Evolutionary conservation across 1,284 basidiomycete species (phyloP).

Genomic region (Psilocybe mexicana): DNA sequence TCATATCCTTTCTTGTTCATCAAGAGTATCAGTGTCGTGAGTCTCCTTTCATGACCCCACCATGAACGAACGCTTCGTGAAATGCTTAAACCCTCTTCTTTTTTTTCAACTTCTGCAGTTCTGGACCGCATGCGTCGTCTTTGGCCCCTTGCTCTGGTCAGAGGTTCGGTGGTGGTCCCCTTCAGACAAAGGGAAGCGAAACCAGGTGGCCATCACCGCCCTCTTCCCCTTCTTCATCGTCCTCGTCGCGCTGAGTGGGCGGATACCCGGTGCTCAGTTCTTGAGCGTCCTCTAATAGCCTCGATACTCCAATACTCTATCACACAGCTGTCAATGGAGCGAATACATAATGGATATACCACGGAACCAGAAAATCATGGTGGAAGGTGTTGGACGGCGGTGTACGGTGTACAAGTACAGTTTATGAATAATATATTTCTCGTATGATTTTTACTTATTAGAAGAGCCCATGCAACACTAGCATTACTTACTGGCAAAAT

Average conservation of each 20-base stretch:
- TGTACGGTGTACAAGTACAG: too few species aligned
- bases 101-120: conserved; percentile 50
- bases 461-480: background rate
- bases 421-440: background rate
- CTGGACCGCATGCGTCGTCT: conserved; percentile 85
- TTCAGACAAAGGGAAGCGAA: conserved; percentile 18
- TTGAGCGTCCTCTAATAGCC: conserved; percentile 6
- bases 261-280: conserved; percentile 18
- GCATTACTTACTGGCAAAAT: background rate
- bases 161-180: conserved; percentile 57
- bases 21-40: conserved; percentile 59
- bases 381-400: too few species aligned
- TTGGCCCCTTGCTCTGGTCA: conserved; percentile 85
- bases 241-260: conserved; percentile 15
- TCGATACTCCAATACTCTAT: too few species aligned
- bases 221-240: conserved; percentile 21
- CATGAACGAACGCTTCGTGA: background rate
- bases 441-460: background rate
- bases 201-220: conserved; percentile 17
- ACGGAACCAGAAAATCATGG: too few species aligned
- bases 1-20: conserved; percentile 64
- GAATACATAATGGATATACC: too few species aligned
- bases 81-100: background rate
- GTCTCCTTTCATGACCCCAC: conserved; percentile 23
- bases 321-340: too few species aligned